These are phyloP conservation scores for Prosopis cineraria DNA, from an alignment of 306 rosid genomes.

Conservation along the genomic window DNA sequence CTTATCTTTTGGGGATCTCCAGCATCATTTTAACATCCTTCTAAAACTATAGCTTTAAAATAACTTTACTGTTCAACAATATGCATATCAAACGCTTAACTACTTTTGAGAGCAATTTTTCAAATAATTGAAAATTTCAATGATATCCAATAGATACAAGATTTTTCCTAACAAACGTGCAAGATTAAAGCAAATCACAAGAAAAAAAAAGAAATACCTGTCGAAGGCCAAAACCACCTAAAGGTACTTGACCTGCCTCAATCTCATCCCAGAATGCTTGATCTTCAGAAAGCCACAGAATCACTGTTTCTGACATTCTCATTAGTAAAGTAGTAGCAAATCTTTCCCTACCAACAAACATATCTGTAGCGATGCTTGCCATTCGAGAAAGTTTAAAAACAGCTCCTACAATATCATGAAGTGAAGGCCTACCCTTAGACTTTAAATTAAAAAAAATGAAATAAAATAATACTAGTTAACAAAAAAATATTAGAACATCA, in stretches of 20 bases:
- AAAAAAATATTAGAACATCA: background rate
- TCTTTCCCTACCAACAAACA: conserved; percentile 89
- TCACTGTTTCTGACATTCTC: conserved; percentile 88
- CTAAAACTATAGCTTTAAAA: too few species aligned
- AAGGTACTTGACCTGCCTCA: conserved; percentile 62
- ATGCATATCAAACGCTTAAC: too few species aligned
- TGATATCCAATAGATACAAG: too few species aligned
- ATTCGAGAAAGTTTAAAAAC: conserved; percentile 56
- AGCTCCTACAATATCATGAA: conserved; percentile 53
- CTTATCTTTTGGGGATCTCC: too few species aligned
- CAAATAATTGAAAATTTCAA: too few species aligned
- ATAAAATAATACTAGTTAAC: background rate
- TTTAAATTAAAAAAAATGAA: background rate
- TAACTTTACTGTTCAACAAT: too few species aligned
- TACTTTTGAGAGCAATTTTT: too few species aligned
- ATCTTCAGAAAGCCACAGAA: conserved; percentile 85
- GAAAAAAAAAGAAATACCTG: conserved; percentile 54
- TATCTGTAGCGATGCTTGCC: conserved; percentile 66
- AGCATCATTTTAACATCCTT: too few species aligned
- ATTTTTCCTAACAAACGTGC: too few species aligned
- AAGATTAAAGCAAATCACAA: too few species aligned
- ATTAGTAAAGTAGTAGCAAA: conserved; percentile 81
- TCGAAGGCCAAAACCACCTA: conserved; percentile 91
- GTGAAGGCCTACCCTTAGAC: background rate
- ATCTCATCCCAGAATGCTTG: conserved; percentile 86